Base-by-base conservation (phyloP, 176 grass and related monocot species). In the Chloris gayana region DNA sequence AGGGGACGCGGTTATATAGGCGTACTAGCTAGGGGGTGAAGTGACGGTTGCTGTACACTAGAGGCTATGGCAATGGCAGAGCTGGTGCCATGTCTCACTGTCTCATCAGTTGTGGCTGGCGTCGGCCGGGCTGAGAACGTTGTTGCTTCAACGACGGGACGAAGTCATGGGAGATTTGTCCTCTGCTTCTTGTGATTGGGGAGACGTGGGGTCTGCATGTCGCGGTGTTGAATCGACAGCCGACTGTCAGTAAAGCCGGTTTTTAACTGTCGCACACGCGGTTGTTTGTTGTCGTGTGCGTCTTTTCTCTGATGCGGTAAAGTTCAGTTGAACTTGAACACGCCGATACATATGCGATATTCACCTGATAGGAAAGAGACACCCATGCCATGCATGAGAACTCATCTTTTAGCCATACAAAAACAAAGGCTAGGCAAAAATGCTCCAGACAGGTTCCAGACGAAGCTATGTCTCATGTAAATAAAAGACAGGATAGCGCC, bases 71-170 rank as follows among this genome's bases (percentile, higher is more conserved):
- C 64, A 54, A 68, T 67, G 63, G 63, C 46, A 3, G 76, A 54
- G 63, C 44, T 65, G 60, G 29, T 37, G 62, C 62, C 76, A 79
- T 79, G 76, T 37, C 76, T 79, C 57, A 10, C 44, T 56, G 51
- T 30, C 33, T 54, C 50, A 2, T 57, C 21, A 57, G 22, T 27
- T 85, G 87, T 85, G 87, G 82, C 24, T 87, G 86, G 67, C 74
- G 67, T 84, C 39, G 60, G 68, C 13, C 21, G 27, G 7, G 75
- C 41, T 32, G 6, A 8, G n/a, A 37, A 30, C 7, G 22, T 22
- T 49, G 54, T 45, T 44, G 51, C 86, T 80, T 45, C 24, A 25
- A 71, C 79, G 18, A 37, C 46, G 6, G 22, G 18, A 37, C 46
- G 6, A 29, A 35, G 67, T 47, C 58, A 33, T 64, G 65, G 69